Percentiles rank a stretch among this genome's conserved stretches.
phyloP scores from a whole-genome alignment of 768 basidiomycete genomes.

The Wakefieldia striispora region DNA sequence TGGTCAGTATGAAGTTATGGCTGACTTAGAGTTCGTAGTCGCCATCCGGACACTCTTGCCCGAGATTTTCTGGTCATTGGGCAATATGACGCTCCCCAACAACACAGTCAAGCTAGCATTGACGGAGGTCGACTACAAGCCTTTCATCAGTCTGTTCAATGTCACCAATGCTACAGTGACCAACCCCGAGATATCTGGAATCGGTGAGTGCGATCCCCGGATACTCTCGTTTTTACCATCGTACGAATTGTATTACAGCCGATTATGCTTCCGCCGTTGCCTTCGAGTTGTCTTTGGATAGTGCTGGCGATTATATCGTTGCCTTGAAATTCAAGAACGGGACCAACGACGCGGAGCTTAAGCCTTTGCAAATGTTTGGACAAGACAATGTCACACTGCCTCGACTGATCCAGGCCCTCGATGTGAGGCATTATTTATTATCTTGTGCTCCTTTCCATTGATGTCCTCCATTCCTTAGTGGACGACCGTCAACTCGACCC shows the following conservation, averaged over 20 bases:
- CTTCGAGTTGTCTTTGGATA: constrained; percentile 63
- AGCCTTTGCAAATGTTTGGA: constrained; percentile 68
- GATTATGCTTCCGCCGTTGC: constrained; percentile 71
- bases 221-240: no score
- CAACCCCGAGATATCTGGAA: constrained; percentile 58
- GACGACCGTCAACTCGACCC: constrained; percentile 29
- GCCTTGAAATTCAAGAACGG: constrained; percentile 85
- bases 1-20: neutral
- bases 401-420: constrained; percentile 14
- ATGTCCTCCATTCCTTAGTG: constrained; percentile 20
- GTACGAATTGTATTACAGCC: no score
- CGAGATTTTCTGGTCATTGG: constrained; percentile 67
- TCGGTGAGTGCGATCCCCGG: constrained; percentile 63
- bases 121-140: constrained; percentile 80
- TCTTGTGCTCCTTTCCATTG: neutral
- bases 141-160: constrained; percentile 84
- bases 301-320: constrained; percentile 65
- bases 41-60: constrained; percentile 75
- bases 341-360: constrained; percentile 52
- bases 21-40: constrained; percentile 46
- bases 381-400: constrained; percentile 22
- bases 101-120: constrained; percentile 77
- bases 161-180: constrained; percentile 62
- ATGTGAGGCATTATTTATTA: constrained; percentile 12
- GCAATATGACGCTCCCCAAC: constrained; percentile 70